Base-by-base conservation (phyloP, 2,329 filamentous ascomycete species). In the Beauveria sp. region DNA sequence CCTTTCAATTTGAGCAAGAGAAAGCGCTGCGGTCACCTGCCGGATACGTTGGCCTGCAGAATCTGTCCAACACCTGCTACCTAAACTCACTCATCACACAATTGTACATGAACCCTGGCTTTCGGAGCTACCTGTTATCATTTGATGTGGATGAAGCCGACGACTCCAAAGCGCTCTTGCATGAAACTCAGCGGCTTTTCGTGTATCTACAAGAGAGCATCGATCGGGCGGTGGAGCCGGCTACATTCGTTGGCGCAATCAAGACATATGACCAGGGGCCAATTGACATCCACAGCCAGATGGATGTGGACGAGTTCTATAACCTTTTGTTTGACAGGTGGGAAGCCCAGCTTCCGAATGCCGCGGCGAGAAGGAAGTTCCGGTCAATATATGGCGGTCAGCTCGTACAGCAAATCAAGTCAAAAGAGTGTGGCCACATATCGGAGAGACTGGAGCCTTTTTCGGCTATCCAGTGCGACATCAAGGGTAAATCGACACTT, bases 241-340 rank as follows among this genome's bases (percentile, higher is more conserved):
- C 81, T 55, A 79, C 79, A 2, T 86, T 96, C 64, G 89, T 94
- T 16, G 80, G 80, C 40, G 87, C 85, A 46, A 91, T 97, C 68
- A 88, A 85, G 67, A 93, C 89, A 0, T 93, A 92, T 62, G 91
- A 96, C 41, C 89, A 92, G 62, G 82, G 86, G 2, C 80, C 84
- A 18, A 96, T 99, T 64, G 92, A 97, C 72, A 87, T 96, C 28
- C 85, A 87, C 61, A 85, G 90, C 62, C 94, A 99, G 73, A 97
- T 99, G 91, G 94, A 99, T 70, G 94, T 97, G 5, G 94, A 97
- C 67, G 92, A 97, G 71, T 99, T 97, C 71, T 97, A 96, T 77
- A 96, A 94, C 68, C 81, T 96, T 5, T 81, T 99, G 0, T 94
- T 97, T 67, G 92, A 96, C 72, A 85, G 92, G 28, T 92, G 92